Evolutionary conservation across 441 rosid species (phyloP).

Genomic region (Croton laevigatus): DNA sequence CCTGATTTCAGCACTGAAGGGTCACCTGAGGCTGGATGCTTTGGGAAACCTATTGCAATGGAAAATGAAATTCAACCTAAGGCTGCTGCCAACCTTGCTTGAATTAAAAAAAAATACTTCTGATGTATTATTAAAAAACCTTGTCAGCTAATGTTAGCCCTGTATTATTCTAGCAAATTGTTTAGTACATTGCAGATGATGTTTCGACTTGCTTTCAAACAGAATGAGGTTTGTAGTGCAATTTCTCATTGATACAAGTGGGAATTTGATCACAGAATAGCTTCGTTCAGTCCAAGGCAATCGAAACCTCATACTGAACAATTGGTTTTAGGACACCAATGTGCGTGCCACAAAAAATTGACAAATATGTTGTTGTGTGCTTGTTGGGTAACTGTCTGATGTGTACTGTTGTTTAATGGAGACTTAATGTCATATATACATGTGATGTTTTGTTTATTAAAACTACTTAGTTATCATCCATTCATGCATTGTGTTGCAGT

Average conservation of each 20-base stretch:
- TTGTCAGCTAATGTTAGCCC: slow-evolving; percentile 7
- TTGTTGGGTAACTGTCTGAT: neutral
- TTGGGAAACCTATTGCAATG: slow-evolving; percentile 33
- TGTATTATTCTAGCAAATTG: slow-evolving; percentile 8
- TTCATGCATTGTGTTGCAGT: neutral
- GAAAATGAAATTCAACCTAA: slow-evolving; percentile 31
- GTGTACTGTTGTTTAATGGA: neutral
- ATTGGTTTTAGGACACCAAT: neutral
- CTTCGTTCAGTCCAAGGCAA: slow-evolving; percentile 12
- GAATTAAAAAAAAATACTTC: slow-evolving; percentile 16
- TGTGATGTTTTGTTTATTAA: neutral
- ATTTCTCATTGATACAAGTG: slow-evolving; percentile 12
- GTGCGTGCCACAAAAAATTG: neutral
- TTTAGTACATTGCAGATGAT: slow-evolving; percentile 3
- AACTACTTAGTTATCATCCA: neutral
- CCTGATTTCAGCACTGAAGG: slow-evolving; percentile 29
- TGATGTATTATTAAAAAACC: slow-evolving; percentile 6
- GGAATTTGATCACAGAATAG: slow-evolving; percentile 5
- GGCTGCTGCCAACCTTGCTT: slow-evolving; percentile 31
- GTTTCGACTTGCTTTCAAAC: slow-evolving; percentile 20
- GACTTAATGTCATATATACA: neutral
- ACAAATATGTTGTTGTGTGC: slow-evolving; percentile 1
- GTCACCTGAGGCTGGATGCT: slow-evolving; percentile 29
- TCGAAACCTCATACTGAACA: slow-evolving; percentile 18
- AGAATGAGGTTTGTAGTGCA: slow-evolving; percentile 3